A percentile compares a stretch with the other conserved stretches of the same genome.
Conservation (phyloP, 2,329 filamentous ascomycete species). For the Teratosphaeria viscida region DNA sequence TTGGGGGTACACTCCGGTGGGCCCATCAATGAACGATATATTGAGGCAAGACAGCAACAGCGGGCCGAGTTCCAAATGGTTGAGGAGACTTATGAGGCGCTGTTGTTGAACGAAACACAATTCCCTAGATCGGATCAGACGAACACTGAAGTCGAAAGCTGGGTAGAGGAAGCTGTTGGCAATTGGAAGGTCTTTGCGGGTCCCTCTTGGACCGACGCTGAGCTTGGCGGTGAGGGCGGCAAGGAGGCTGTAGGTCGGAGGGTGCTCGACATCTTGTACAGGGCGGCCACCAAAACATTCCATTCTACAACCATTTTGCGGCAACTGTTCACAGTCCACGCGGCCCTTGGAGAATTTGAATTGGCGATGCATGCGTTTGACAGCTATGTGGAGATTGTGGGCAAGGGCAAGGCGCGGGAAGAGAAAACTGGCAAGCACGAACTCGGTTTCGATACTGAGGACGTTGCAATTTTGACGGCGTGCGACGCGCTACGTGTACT, state of each 20-base stretch:
- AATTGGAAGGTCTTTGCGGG: slow-evolving; percentile 83
- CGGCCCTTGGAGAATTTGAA: slow-evolving; percentile 82
- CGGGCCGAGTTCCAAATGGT: slow-evolving; percentile 68
- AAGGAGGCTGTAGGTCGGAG: slow-evolving; percentile 63
- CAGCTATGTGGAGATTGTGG: slow-evolving; percentile 81
- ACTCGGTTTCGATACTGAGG: slow-evolving; percentile 65
- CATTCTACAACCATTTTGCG: slow-evolving; percentile 85
- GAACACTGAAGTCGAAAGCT: slow-evolving; percentile 70
- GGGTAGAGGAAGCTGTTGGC: slow-evolving; percentile 65
- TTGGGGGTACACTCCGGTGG: slow-evolving; percentile 18
- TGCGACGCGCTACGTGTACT: slow-evolving; percentile 70
- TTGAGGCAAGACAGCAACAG: slow-evolving; percentile 37
- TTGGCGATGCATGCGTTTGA: slow-evolving; percentile 83
- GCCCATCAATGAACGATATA: slow-evolving; percentile 15
- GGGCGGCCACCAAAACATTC: slow-evolving; percentile 83
- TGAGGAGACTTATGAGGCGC: slow-evolving; percentile 66
- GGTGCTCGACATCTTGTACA: slow-evolving; percentile 77
- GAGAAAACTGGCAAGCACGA: slow-evolving; percentile 63
- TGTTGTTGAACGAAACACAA: slow-evolving; percentile 65
- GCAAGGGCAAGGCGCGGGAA: slow-evolving; percentile 71
- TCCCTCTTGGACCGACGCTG: slow-evolving; percentile 65
- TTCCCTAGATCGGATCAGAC: slow-evolving; percentile 78
- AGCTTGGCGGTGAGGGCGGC: slow-evolving; percentile 73
- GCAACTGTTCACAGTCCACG: slow-evolving; percentile 77
- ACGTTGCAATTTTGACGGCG: slow-evolving; percentile 64